Conservation (phyloP, 164 flowering plant species). For the Santalum album region DNA sequence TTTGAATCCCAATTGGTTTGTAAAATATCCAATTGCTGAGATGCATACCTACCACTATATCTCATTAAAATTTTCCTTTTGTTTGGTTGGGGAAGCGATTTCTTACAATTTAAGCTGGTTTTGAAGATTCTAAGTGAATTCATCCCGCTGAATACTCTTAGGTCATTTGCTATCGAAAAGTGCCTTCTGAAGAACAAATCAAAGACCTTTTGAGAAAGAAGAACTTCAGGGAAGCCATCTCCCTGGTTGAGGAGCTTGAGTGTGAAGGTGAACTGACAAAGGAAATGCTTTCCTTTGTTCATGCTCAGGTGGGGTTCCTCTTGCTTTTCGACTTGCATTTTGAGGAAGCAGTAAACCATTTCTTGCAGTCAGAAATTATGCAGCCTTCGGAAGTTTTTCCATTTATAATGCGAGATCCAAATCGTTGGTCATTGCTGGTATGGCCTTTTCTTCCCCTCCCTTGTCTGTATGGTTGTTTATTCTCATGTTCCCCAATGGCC, state of each 20-base stretch:
- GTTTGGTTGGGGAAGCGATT: too few relatives aligned
- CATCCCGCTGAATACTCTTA: conserved; percentile 13
- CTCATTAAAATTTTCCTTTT: too few relatives aligned
- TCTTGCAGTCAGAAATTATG: conserved; percentile 83
- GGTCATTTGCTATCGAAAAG: conserved; percentile 64
- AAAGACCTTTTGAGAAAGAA: conserved; percentile 83
- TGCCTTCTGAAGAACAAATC: conserved; percentile 83
- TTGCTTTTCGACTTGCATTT: conserved; percentile 91
- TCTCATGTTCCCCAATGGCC: too few relatives aligned
- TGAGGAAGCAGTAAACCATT: conserved; percentile 93
- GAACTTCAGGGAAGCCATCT: conserved; percentile 68
- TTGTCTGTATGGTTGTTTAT: too few relatives aligned
- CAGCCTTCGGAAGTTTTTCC: conserved; percentile 97
- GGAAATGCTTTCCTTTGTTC: conserved; percentile 84
- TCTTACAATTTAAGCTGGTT: too few relatives aligned
- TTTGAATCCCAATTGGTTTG: too few relatives aligned
- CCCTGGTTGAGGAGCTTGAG: conserved; percentile 84
- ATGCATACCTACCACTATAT: too few relatives aligned
- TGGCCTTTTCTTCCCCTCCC: conserved; percentile 2
- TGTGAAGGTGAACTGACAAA: conserved; percentile 76
- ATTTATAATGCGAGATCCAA: conserved; percentile 92
- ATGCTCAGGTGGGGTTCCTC: conserved; percentile 97
- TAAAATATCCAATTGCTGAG: too few relatives aligned
- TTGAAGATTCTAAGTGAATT: too few relatives aligned
- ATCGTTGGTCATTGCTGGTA: conserved; percentile 96